These are phyloP conservation scores for Aureobasidium subglaciale DNA, from an alignment of 2,329 filamentous ascomycete species.

Conservation along the genomic window DNA sequence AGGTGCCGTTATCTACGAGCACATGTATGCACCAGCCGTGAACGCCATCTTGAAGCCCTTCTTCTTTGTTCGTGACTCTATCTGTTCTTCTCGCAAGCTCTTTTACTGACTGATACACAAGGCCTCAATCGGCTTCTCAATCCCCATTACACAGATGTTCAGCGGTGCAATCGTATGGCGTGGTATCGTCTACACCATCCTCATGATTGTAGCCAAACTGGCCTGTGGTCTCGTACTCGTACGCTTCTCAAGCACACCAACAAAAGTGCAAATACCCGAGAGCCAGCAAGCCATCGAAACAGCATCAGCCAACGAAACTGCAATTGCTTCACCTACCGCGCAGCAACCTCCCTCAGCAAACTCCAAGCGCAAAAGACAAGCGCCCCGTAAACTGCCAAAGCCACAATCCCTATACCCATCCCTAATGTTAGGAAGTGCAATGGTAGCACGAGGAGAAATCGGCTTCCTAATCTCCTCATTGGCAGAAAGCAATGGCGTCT, in stretches of 20 bases:
- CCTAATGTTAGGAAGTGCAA: slow-evolving; percentile 58
- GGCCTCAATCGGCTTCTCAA: slow-evolving; percentile 68
- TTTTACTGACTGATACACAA: slow-evolving; percentile 22
- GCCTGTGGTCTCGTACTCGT: slow-evolving; percentile 36
- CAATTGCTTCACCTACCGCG: no score
- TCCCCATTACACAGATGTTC: slow-evolving; percentile 68
- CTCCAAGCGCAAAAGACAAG: slow-evolving; percentile 14
- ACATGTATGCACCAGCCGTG: slow-evolving; percentile 40
- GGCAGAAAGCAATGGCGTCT: slow-evolving; percentile 50
- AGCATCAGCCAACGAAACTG: not conserved
- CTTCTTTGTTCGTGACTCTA: slow-evolving; percentile 52
- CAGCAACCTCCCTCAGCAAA: not conserved
- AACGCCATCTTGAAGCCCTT: slow-evolving; percentile 56
- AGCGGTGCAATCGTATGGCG: slow-evolving; percentile 58
- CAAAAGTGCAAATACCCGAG: slow-evolving; percentile 7
- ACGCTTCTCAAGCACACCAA: slow-evolving; percentile 25
- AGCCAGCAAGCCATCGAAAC: not conserved
- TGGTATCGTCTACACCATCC: slow-evolving; percentile 61
- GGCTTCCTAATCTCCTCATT: slow-evolving; percentile 68
- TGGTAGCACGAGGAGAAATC: slow-evolving; percentile 73
- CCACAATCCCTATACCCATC: slow-evolving; percentile 57
- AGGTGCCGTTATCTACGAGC: slow-evolving; percentile 33
- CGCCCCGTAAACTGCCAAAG: not conserved
- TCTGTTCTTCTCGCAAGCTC: not conserved
- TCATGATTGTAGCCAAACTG: slow-evolving; percentile 56